Evolutionary conservation across 2,329 filamentous ascomycete genomes (phyloP).

Genomic region (Didymella sp.): DNA sequence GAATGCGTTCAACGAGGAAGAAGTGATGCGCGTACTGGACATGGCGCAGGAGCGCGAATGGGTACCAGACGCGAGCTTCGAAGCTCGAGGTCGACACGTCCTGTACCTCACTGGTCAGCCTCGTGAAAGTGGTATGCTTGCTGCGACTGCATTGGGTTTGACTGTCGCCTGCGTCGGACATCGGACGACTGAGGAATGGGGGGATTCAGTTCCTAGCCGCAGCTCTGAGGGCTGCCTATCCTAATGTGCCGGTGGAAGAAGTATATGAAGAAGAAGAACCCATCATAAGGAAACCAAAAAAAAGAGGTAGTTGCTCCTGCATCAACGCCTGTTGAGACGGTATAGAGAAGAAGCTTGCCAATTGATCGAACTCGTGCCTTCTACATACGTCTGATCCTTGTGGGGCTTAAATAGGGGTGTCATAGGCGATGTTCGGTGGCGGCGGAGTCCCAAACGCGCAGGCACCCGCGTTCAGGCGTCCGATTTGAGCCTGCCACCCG

Average conservation of each 20-base stretch:
- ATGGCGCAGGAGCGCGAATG: constrained; percentile 34
- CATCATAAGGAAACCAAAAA: neutral
- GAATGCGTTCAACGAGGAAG: constrained; percentile 51
- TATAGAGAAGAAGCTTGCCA: neutral
- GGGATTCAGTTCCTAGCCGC: constrained; percentile 47
- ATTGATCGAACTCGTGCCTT: neutral
- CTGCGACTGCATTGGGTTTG: constrained; percentile 43
- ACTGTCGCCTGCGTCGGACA: constrained; percentile 51
- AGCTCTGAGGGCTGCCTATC: constrained; percentile 39
- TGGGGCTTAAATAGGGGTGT: neutral
- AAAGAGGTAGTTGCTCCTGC: neutral
- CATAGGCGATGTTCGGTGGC: too few species aligned
- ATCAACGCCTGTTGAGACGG: neutral
- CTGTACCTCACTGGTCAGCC: constrained; percentile 52
- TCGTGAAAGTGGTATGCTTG: constrained; percentile 42
- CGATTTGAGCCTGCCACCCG: too few species aligned
- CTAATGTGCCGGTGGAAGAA: constrained; percentile 41
- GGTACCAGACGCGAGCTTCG: constrained; percentile 26
- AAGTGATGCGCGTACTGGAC: constrained; percentile 46
- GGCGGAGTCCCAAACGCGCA: too few species aligned
- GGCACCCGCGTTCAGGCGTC: too few species aligned
- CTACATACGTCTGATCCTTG: neutral
- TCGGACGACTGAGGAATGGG: constrained; percentile 50
- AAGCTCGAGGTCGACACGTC: constrained; percentile 35
- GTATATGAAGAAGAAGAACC: constrained; percentile 47